Evolutionary conservation across 108 stramenopile genomes (phyloP).

Genomic region (Cyclotella kingstonii): DNA sequence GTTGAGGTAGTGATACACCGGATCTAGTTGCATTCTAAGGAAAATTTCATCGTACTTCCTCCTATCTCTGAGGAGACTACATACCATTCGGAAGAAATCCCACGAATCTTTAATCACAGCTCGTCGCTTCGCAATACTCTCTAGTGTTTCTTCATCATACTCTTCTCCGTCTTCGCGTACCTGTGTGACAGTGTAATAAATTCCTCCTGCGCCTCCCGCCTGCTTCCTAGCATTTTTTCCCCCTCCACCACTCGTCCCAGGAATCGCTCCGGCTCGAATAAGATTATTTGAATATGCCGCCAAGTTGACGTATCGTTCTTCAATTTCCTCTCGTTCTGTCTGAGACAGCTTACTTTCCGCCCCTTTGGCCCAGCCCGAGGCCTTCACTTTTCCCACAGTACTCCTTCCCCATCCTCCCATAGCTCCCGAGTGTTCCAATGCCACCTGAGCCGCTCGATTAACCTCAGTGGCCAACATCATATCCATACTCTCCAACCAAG

Average conservation of each 20-base stretch:
- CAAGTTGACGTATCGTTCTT: constrained; percentile 76
- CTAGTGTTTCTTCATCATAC: constrained; percentile 75
- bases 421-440: constrained; percentile 5
- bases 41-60: constrained; percentile 85
- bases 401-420: background rate
- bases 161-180: constrained; percentile 57
- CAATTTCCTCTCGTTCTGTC: constrained; percentile 64
- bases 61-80: constrained; percentile 68
- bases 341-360: constrained; percentile 44
- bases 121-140: constrained; percentile 82
- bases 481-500: constrained; percentile 82
- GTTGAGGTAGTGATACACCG: constrained; percentile 80
- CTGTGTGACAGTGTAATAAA: constrained; percentile 71
- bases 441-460: constrained; percentile 2
- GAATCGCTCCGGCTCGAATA: constrained; percentile 67
- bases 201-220: constrained; percentile 56
- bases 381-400: background rate
- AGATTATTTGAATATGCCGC: constrained; percentile 81
- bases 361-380: constrained; percentile 30
- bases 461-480: constrained; percentile 62
- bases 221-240: constrained; percentile 25
- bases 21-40: constrained; percentile 73
- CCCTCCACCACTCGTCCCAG: constrained; percentile 4
- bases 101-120: constrained; percentile 88
- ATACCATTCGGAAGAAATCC: constrained; percentile 88